A percentile compares a stretch with the other conserved stretches of the same genome.
These are phyloP conservation scores for Salix purpurea DNA, from an alignment of 345 rosid species.

Conservation along the genomic window DNA sequence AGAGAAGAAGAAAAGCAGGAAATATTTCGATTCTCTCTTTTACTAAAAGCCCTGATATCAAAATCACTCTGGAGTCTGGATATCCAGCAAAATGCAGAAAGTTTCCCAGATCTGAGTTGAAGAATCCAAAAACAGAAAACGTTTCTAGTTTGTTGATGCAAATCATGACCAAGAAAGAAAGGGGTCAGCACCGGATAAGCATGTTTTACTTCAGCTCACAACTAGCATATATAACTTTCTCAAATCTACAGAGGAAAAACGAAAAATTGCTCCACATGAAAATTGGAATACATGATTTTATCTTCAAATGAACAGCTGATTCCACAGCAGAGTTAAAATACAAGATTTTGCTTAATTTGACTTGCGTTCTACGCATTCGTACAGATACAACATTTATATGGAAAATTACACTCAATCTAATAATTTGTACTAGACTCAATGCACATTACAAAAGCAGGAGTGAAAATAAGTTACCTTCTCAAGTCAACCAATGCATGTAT, in stretches of 20 bases:
- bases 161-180: no score
- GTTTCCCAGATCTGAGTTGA: no score
- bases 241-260: neutral
- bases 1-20: no score
- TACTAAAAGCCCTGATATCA: no score
- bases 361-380: constrained; percentile 21
- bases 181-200: no score
- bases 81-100: no score
- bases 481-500: constrained; percentile 9
- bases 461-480: constrained; percentile 24
- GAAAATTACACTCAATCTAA: constrained; percentile 23
- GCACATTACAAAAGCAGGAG: constrained; percentile 15
- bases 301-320: constrained; percentile 6
- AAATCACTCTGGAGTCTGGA: no score
- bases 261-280: neutral
- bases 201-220: neutral
- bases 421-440: constrained; percentile 16
- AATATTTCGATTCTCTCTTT: no score
- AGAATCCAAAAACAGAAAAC: no score
- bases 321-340: constrained; percentile 21
- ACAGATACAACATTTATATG: constrained; percentile 25
- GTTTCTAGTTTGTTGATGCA: no score
- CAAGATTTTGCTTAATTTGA: constrained; percentile 15
- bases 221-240: neutral
- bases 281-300: neutral